Evolutionary conservation across 345 rosid species (phyloP).

Genomic region (Corchorus capsularis): DNA sequence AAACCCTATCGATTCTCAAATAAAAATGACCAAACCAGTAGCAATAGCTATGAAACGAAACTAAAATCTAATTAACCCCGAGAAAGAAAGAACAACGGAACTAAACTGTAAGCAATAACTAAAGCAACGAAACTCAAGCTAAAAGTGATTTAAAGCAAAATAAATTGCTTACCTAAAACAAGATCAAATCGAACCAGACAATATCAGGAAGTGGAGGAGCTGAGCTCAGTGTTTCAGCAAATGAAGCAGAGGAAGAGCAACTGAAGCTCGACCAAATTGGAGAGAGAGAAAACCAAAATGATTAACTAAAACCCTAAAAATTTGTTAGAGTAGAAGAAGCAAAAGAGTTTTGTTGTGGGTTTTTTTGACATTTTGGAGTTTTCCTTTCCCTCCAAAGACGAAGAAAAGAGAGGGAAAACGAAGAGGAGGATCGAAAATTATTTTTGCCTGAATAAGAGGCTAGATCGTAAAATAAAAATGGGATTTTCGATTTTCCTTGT

Average conservation of each 20-base stretch:
- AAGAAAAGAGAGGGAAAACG: slow-evolving; percentile 22
- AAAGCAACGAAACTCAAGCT: slow-evolving; percentile 2
- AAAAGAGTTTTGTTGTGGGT: not conserved
- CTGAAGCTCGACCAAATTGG: not conserved
- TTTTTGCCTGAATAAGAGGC: slow-evolving; percentile 21
- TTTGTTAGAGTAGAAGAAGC: not conserved
- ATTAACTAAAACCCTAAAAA: not conserved
- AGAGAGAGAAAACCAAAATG: not conserved
- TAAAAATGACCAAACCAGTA: not conserved
- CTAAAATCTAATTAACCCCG: slow-evolving; percentile 1
- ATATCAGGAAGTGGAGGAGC: not conserved
- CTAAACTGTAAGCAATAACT: not conserved
- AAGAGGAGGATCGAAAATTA: slow-evolving; percentile 21
- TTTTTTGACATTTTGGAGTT: slow-evolving; percentile 1
- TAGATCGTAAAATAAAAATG: slow-evolving; percentile 10
- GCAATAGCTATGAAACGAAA: not conserved
- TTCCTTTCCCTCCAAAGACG: slow-evolving; percentile 24
- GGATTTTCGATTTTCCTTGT: not conserved
- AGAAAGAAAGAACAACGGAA: not conserved
- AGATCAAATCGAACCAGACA: not conserved
- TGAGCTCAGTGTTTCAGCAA: slow-evolving; percentile 2
- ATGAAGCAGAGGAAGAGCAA: not conserved
- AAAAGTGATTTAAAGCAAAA: not conserved
- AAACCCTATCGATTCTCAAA: slow-evolving; percentile 6
- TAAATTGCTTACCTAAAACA: slow-evolving; percentile 1